Evolutionary conservation across 2,329 filamentous ascomycete genomes (phyloP).

Genomic region (Penicillium sp.): DNA sequence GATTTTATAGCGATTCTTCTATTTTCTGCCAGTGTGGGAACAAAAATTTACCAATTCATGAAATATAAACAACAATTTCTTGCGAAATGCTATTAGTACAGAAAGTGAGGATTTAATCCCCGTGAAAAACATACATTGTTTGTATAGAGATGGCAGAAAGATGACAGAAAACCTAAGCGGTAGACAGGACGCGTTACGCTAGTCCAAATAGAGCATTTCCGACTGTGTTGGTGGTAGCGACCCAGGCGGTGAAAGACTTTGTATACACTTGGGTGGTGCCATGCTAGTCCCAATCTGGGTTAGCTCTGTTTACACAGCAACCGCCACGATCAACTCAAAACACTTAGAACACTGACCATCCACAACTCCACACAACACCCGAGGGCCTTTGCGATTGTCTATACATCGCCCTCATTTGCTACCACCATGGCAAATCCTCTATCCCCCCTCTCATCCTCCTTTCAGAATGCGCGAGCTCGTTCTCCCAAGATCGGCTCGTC

Average conservation of each 20-base stretch:
- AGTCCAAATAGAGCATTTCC: not conserved
- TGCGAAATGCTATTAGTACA: not conserved
- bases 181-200: not conserved
- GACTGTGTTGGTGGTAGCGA: not conserved
- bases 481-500: slow-evolving; percentile 27
- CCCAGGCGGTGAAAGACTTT: not conserved
- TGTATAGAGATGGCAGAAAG: too few relatives aligned
- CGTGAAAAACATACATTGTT: too few relatives aligned
- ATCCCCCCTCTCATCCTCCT: slow-evolving; percentile 43
- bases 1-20: not conserved
- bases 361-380: not conserved
- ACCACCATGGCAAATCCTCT: slow-evolving; percentile 41
- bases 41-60: not conserved
- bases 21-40: not conserved
- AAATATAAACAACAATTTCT: not conserved
- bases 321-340: slow-evolving; percentile 5
- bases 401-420: slow-evolving; percentile 1
- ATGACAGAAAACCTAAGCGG: not conserved
- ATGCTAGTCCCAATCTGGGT: slow-evolving; percentile 7
- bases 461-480: slow-evolving; percentile 41
- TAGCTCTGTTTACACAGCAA: slow-evolving; percentile 25
- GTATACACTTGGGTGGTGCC: not conserved
- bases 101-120: too few relatives aligned
- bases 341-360: not conserved
- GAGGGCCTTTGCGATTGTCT: slow-evolving; percentile 1